phyloP scores from a whole-genome alignment of 2,329 filamentous ascomycete species.

The Pseudocercospora eumusae region DNA sequence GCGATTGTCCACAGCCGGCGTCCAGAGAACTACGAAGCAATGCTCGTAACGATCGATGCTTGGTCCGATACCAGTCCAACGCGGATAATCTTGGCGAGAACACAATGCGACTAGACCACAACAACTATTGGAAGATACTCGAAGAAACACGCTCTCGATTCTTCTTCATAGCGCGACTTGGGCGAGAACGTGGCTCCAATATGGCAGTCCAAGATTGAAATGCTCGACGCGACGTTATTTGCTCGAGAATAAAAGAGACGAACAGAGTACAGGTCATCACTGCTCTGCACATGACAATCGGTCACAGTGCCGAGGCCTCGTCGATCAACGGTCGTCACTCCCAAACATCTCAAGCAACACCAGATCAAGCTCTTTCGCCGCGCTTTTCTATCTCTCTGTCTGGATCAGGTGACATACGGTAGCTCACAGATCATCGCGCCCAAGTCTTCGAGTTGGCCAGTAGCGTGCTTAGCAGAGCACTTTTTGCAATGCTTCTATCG shows the following conservation, averaged over 20 bases:
- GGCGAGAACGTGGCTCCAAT: too few species aligned
- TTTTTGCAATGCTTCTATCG: not conserved
- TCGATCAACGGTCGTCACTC: not conserved
- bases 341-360: not conserved
- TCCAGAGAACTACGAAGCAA: too few species aligned
- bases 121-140: too few species aligned
- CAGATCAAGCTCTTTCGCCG: not conserved
- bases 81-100: too few species aligned
- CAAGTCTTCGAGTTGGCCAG: not conserved
- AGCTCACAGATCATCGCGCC: not conserved
- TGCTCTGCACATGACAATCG: too few species aligned
- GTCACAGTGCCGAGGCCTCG: not conserved
- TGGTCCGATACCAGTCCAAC: too few species aligned
- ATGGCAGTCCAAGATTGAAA: too few species aligned
- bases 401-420: not conserved
- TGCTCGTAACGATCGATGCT: too few species aligned
- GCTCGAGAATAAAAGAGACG: not conserved
- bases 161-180: too few species aligned
- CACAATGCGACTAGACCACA: too few species aligned
- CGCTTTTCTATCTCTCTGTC: not conserved
- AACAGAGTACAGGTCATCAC: not conserved
- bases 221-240: not conserved
- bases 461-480: not conserved
- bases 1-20: too few species aligned
- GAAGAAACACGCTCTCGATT: too few species aligned